Base-by-base conservation (phyloP, 1,139 yeast genomes). In the Taphrina betulina region DNA sequence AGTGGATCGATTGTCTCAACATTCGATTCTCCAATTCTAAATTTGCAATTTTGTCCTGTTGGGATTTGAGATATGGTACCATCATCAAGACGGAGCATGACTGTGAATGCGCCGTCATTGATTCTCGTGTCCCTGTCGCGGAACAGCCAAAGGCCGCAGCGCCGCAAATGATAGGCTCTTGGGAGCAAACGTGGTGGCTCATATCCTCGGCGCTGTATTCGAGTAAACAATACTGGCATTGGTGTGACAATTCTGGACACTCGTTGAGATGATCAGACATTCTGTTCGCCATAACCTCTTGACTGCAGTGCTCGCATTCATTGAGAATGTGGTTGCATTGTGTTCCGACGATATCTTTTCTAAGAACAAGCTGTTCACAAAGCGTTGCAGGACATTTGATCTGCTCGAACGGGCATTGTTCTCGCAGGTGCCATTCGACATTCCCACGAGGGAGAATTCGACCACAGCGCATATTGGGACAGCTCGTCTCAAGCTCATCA, bases 281-380 rank as follows among this genome's bases (percentile, higher is more conserved):
- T 4, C 33, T 41, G 3, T 26, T n/a, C 33, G 23, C 33, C 29
- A 50, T 33, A 3, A 50, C 24, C 5, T 20, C 46, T 22, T 50
- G 35, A n/a, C 35, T 28, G 17, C 54, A 50, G 26, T 50, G 54
- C 17, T 50, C 54, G 35, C 54, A 50, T 5, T 17, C n/a, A 3
- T 20, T 50, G 7, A 34, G 17, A 3, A 17, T 31, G 20, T 50
- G 54, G 17, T 40, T 24, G 17, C 54, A 50, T 4, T 24, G 4
- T 5, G 23, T 23, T 5, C 17, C 40, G 8, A 23, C 41, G 12
- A 16, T 14, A 5, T 50, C 24, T 12, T 29, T 22, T 10, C 54
- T 14, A 10, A 23, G 24, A 7, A 26, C 16, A 4, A 38, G 24
- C 35, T 34, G 16, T 17, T 29, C 40, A 41, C 54, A 50, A 3